A percentile compares a stretch with the other conserved stretches of the same genome.
These are phyloP conservation scores for Myrica gale DNA, from an alignment of 306 rosid genomes.

Conservation along the genomic window DNA sequence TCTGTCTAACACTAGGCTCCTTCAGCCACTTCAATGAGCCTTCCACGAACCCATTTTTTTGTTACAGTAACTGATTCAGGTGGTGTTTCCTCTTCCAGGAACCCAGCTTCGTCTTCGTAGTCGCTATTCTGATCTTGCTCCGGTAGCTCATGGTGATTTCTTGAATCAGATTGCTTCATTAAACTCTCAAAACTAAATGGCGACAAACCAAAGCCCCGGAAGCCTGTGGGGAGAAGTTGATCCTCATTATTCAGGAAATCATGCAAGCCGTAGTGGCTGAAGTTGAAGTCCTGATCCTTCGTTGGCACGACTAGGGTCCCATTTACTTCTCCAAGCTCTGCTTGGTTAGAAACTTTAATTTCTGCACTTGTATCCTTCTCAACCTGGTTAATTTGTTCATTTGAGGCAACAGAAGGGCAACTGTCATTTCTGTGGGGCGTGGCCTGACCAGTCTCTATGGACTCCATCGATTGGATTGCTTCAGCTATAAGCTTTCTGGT, in stretches of 20 bases:
- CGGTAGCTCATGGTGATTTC: slow-evolving; percentile 17
- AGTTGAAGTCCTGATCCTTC: slow-evolving; percentile 37
- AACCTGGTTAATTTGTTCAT: slow-evolving; percentile 25
- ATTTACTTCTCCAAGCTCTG: slow-evolving; percentile 42
- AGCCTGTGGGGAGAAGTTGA: slow-evolving; percentile 29
- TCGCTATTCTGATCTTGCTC: slow-evolving; percentile 36
- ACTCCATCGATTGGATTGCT: slow-evolving; percentile 73
- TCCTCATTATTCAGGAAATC: slow-evolving; percentile 43
- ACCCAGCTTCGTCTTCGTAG: slow-evolving; percentile 34
- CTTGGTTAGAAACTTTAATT: slow-evolving; percentile 29
- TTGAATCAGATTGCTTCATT: slow-evolving; percentile 27
- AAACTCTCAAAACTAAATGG: slow-evolving; percentile 38
- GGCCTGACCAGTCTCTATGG: slow-evolving; percentile 43
- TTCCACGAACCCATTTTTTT: slow-evolving; percentile 87
- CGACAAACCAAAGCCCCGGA: slow-evolving; percentile 37
- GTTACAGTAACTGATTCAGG: slow-evolving; percentile 36
- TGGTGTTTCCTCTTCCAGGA: slow-evolving; percentile 34
- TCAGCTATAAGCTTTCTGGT: slow-evolving; percentile 92
- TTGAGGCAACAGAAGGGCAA: slow-evolving; percentile 36
- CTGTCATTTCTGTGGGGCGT: slow-evolving; percentile 30
- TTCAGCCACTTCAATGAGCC: slow-evolving; percentile 68
- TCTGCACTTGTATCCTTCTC: slow-evolving; percentile 23
- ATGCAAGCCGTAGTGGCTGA: slow-evolving; percentile 41
- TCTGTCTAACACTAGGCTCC: slow-evolving; percentile 35
- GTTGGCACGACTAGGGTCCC: slow-evolving; percentile 45